Evolutionary conservation across 2,329 filamentous ascomycete species (phyloP).

Genomic region (Aspergillus japonicus): DNA sequence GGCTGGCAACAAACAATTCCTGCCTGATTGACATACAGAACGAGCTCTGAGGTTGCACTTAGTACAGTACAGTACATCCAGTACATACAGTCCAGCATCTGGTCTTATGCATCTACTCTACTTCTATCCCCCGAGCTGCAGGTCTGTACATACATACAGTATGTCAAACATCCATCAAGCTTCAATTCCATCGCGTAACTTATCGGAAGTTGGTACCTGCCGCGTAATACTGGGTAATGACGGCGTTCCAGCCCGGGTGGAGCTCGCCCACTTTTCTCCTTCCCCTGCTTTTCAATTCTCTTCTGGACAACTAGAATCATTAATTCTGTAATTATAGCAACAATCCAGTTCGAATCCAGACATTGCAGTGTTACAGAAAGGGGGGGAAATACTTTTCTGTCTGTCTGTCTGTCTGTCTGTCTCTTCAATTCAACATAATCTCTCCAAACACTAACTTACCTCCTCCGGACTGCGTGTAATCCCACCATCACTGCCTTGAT

Average conservation of each 20-base stretch:
- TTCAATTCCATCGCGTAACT: background rate
- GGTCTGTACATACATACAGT: too few relatives aligned
- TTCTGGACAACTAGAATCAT: background rate
- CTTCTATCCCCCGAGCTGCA: background rate
- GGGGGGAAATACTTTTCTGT: background rate
- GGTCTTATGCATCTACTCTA: background rate
- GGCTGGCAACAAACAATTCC: background rate
- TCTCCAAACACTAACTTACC: too few relatives aligned
- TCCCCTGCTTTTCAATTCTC: background rate
- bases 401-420: background rate
- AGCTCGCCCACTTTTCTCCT: background rate
- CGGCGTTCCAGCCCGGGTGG: background rate
- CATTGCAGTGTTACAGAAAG: background rate
- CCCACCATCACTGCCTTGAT: background rate
- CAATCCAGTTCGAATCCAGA: background rate
- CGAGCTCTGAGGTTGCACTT: too few relatives aligned
- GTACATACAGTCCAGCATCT: too few relatives aligned
- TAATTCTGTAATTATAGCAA: background rate
- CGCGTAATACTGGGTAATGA: background rate
- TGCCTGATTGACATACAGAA: background rate
- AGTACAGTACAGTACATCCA: too few relatives aligned
- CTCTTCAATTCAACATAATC: too few relatives aligned
- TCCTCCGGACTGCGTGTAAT: too few relatives aligned
- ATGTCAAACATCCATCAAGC: too few relatives aligned
- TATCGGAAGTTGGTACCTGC: background rate